A percentile compares a stretch with the other conserved stretches of the same genome.
Evolutionary conservation across 805 yeast genomes (phyloP).

Genomic region (Pichia heedii): DNA sequence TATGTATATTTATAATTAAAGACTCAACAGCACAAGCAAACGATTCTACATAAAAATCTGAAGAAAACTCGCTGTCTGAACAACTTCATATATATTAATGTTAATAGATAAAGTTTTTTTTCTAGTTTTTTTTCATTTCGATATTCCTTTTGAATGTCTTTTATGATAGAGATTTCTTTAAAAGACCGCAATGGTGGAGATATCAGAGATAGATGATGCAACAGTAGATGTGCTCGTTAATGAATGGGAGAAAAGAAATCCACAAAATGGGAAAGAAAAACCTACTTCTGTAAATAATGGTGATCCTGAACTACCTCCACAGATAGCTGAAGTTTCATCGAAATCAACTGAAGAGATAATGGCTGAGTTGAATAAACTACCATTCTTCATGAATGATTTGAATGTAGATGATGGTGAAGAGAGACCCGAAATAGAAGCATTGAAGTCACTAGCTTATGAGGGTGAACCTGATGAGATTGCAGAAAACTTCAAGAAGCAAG

Average conservation of each 20-base stretch:
- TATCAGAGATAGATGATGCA: slow-evolving; percentile 19
- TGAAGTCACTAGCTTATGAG: slow-evolving; percentile 85
- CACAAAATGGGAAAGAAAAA: neutral
- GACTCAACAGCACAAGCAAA: no score
- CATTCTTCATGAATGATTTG: slow-evolving; percentile 87
- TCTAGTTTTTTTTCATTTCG: no score
- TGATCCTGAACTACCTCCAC: slow-evolving; percentile 77
- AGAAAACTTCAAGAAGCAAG: slow-evolving; percentile 81
- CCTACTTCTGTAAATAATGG: slow-evolving; percentile 31
- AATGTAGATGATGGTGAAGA: slow-evolving; percentile 73
- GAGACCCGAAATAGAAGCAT: slow-evolving; percentile 71
- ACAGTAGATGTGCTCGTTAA: slow-evolving; percentile 15
- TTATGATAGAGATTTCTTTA: no score
- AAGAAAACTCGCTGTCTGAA: no score
- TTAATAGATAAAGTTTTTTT: no score
- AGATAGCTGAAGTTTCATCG: slow-evolving; percentile 51
- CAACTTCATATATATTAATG: no score
- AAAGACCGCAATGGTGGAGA: slow-evolving; percentile 22
- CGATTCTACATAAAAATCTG: no score
- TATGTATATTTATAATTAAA: no score
- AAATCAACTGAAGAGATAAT: slow-evolving; percentile 71
- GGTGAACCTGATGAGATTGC: slow-evolving; percentile 95
- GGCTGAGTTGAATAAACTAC: slow-evolving; percentile 70
- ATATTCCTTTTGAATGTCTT: no score
- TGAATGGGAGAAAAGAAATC: slow-evolving; percentile 25